Conservation (phyloP, 139 green algal genomes). For the Ostreobium quekettii region DNA sequence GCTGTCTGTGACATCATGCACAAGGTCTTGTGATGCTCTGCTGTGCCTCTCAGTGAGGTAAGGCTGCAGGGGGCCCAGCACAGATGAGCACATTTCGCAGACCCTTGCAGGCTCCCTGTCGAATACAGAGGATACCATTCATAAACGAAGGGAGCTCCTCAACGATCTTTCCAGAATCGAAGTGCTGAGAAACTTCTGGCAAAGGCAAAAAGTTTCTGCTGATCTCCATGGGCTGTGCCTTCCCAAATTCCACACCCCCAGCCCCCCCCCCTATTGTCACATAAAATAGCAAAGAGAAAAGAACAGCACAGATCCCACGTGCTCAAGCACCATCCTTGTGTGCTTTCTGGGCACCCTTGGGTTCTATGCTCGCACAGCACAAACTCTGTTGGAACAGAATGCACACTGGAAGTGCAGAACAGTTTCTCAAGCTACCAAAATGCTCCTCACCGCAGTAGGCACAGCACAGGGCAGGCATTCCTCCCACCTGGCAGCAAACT, state of each 20-base stretch:
- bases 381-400: neutral
- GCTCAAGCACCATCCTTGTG: neutral
- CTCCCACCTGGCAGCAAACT: slow-evolving; percentile 41
- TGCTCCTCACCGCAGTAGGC: neutral
- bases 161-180: too few relatives aligned
- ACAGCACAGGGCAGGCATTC: neutral
- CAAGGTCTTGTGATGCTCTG: slow-evolving; percentile 40
- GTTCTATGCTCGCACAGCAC: neutral
- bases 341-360: neutral
- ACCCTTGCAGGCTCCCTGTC: slow-evolving; percentile 53
- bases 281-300: neutral
- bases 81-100: slow-evolving; percentile 49
- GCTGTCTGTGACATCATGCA: slow-evolving; percentile 63
- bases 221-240: neutral
- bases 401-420: neutral
- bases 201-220: slow-evolving; percentile 1
- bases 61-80: slow-evolving; percentile 59
- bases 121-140: too few relatives aligned
- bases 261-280: neutral
- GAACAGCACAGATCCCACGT: neutral
- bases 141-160: too few relatives aligned
- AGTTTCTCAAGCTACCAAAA: neutral
- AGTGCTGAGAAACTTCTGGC: neutral
- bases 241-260: neutral
- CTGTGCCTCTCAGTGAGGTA: slow-evolving; percentile 41